Evolutionary conservation across 179 eudicot genomes (phyloP).

Genomic region (Spinacia oleracea): DNA sequence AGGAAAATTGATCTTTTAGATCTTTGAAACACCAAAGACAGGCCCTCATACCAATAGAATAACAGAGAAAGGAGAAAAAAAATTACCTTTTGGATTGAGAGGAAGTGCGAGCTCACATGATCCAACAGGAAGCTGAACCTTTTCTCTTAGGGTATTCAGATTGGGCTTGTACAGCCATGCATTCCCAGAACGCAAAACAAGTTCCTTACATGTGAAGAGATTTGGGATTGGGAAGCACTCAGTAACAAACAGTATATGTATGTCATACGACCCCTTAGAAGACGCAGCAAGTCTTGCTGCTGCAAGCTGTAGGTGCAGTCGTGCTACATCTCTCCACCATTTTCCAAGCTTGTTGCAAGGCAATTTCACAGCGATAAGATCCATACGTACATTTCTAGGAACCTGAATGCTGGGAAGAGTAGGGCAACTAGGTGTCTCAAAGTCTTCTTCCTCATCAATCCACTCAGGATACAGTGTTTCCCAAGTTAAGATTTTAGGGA

Average conservation of each 20-base stretch:
- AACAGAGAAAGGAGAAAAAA: background rate
- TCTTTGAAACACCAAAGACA: background rate
- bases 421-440: conserved; percentile 72
- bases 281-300: conserved; percentile 74
- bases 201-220: conserved; percentile 82
- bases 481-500: conserved; percentile 61
- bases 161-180: conserved; percentile 80
- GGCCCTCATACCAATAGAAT: background rate
- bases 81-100: conserved; percentile 69
- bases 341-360: conserved; percentile 69
- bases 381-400: conserved; percentile 69
- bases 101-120: conserved; percentile 93
- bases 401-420: conserved; percentile 55
- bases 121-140: conserved; percentile 83
- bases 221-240: conserved; percentile 87
- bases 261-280: conserved; percentile 57
- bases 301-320: conserved; percentile 83
- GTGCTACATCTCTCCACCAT: conserved; percentile 82
- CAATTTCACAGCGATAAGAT: conserved; percentile 80
- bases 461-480: conserved; percentile 89
- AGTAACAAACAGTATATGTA: conserved; percentile 66
- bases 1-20: background rate
- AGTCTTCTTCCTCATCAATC: conserved; percentile 91
- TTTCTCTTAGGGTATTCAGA: conserved; percentile 63
- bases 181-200: conserved; percentile 55